These are phyloP conservation scores for Blastocystis sp. DNA, from an alignment of 352 stramenopile species.

Conservation along the genomic window DNA sequence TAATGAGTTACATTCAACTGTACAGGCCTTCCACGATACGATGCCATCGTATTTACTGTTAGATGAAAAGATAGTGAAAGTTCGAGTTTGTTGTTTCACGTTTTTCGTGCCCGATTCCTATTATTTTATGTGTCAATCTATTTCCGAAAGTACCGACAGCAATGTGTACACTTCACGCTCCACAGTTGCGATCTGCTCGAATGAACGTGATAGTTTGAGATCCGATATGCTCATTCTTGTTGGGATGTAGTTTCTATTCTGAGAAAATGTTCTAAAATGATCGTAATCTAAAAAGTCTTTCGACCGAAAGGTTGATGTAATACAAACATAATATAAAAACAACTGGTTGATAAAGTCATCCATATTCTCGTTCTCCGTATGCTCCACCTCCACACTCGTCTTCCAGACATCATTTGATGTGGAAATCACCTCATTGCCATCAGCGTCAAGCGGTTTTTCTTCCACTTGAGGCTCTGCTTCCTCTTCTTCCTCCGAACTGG, in stretches of 20 bases:
- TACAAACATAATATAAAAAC: constrained; percentile 5
- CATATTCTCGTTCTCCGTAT: constrained; percentile 57
- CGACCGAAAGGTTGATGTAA: neutral
- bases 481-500: neutral
- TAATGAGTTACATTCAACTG: neutral
- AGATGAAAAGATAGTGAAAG: no score
- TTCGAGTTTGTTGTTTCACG: no score
- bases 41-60: neutral
- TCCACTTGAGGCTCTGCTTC: neutral
- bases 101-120: no score
- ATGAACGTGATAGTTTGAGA: no score
- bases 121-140: no score
- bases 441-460: neutral
- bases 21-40: constrained; percentile 4
- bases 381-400: constrained; percentile 46
- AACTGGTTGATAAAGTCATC: constrained; percentile 57
- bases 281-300: no score
- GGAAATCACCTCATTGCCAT: constrained; percentile 52
- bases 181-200: no score
- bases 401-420: constrained; percentile 42
- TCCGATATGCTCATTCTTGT: no score
- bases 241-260: no score
- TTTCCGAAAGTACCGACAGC: no score
- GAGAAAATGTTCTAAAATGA: no score
- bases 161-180: no score